Evolutionary conservation across 305 asterid genomes (phyloP).

Genomic region (Fraxinus floribunda): DNA sequence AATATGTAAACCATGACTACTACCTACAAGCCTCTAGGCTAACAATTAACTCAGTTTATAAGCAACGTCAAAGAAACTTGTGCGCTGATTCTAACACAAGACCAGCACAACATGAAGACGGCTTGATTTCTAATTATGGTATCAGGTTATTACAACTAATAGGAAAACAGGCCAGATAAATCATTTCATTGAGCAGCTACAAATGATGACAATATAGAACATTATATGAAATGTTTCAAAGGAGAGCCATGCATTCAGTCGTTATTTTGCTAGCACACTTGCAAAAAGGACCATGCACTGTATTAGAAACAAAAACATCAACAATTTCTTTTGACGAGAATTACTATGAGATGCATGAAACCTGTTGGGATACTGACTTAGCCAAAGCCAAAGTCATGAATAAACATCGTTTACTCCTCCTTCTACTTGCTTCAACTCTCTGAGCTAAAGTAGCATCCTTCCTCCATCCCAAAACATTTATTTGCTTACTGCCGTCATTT

Average conservation of each 20-base stretch:
- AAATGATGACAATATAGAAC: conserved; percentile 10
- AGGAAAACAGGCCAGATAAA: conserved; percentile 6
- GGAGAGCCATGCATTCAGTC: conserved; percentile 15
- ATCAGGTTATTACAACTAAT: conserved; percentile 12
- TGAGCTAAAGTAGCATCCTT: conserved; percentile 64
- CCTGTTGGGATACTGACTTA: conserved; percentile 81
- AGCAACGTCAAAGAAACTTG: conserved; percentile 9
- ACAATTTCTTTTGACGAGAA: conserved; percentile 26
- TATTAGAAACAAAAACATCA: conserved; percentile 26
- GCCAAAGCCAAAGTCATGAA: conserved; percentile 96
- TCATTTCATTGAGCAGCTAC: conserved; percentile 22
- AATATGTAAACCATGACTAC: conserved; percentile 15
- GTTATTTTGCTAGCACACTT: conserved; percentile 15
- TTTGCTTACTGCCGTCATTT: conserved; percentile 98
- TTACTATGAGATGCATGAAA: conserved; percentile 33
- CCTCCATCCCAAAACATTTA: conserved; percentile 89
- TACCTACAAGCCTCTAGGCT: conserved; percentile 20
- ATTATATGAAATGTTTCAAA: conserved; percentile 18
- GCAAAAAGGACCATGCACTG: not conserved
- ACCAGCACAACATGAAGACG: conserved; percentile 14
- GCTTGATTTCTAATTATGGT: conserved; percentile 12
- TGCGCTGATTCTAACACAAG: conserved; percentile 21
- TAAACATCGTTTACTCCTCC: conserved; percentile 95
- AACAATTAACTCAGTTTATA: conserved; percentile 15
- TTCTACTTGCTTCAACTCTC: conserved; percentile 98